Evolutionary conservation across 495 filamentous ascomycete genomes (phyloP), one percentile per base, ranked within the genome.

Genomic region (Annulohypoxylon nitens): DNA sequence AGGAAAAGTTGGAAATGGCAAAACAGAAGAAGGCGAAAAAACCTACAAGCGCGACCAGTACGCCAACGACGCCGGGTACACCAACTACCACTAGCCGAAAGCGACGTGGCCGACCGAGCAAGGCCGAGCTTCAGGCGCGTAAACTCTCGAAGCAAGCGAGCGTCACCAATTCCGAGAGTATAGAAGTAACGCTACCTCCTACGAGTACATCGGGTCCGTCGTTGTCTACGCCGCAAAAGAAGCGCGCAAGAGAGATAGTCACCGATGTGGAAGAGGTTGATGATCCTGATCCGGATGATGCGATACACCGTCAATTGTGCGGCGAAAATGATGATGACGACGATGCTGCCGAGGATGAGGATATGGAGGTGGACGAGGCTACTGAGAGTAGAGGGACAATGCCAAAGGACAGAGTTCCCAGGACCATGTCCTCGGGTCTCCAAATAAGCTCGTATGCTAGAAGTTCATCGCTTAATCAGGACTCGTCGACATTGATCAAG

Each of bases 161-260:
- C 26, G 33, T 75, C 39, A 58, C 14, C 37, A 54, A 54, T 11
- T 58, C 71, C 3, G 45, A 69, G n/a, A 48, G 45, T n/a, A 69
- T 70, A 18, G 67, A 79, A 36, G 60, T 70, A 16, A 36, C 61
- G 10, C 47, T 75, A 11, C 72, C 77, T 0, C 50, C 50, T 45
- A 43, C 72, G 7, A 63, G 37, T 26, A 74, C 67, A 36, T 64
- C 57, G 14, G 77, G 79, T 0, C 77, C 74, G 4, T 78, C 77
- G 0, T 50, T 81, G 14, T 79, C 78, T 30, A 80, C 78, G 20
- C 78, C 78, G 14, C 43, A 76, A 54, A 81, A 81, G 64, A 71
- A 58, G 43, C 16, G 41, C 1, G 30, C 53, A 18, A 37, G 10
- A 37, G 64, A 69, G 48, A 54, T 69, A 2, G 30, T 57, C 18